Base-by-base conservation (phyloP, 441 rosid genomes). In the Mallotus japonicus region DNA sequence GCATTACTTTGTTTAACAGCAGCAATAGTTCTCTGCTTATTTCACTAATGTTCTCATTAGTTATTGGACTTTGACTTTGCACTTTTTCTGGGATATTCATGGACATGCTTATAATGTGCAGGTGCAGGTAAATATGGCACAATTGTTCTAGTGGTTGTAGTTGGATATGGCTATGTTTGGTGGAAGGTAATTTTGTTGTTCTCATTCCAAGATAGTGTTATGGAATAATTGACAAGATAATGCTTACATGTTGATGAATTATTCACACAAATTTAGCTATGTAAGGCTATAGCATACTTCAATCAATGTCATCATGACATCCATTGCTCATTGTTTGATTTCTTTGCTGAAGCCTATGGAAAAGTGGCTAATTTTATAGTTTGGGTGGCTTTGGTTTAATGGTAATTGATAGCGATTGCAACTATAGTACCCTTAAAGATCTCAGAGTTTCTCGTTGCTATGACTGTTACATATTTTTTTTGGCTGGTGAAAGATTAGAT, bases 101-200 rank as follows among this genome's bases (percentile, higher is more conserved):
- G 56, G 66, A 68, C 58, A 4, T 32, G 15, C 57, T 6, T 28
- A 22, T 58, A 44, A 46, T 46, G 62, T 84, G 81, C 90, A 95
- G 99, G 97, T 79, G 73, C 89, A 50, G 75, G 73, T 73, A 88
- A 73, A 88, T 95, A 85, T 82, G 89, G 93, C 65, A 28, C 77
- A 65, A 81, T 91, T 73, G 77, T 95, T 78, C 83, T 89, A 11
- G 82, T 93, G 54, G 88, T 85, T 28, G 96, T 84, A 19, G 85
- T 87, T 73, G 93, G 98, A 80, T 93, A 84, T 78, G 99, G 99
- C 81, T 95, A 91, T 80, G 86, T 90, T 58, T 88, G 99, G 99
- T 93, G 97, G 98, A 95, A 93, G 98, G 99, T 93, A 87, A 77
- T 67, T 50, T 20, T 77, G n/a, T 65, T 56, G 19, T 55, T 59